Evolutionary conservation across 2,329 filamentous ascomycete genomes (phyloP), one percentile per base, ranked within the genome.

Genomic region (Zymoseptoria tritici): DNA sequence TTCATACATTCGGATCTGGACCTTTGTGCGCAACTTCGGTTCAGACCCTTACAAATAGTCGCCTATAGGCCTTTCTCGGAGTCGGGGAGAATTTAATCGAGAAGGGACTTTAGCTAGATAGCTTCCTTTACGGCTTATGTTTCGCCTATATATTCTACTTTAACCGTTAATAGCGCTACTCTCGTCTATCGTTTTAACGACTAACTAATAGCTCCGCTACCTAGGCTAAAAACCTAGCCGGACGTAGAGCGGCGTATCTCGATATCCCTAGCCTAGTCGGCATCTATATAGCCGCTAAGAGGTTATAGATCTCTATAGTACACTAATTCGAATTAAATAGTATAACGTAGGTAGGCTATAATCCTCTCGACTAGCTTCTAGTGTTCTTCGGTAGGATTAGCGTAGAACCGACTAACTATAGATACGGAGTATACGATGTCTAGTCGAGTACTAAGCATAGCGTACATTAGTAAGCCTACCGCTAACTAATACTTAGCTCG

Each of bases 111-210:
- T 22, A 67, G 61, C 67, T 62, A 69, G 3, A 69, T 59, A 9
- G 62, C 63, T 57, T 69, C 67, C 55, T 66, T 64, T 9, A 57
- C 63, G 3, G 65, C 67, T 36, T 68, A 26, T 4, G 56, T 60
- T 46, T 61, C 20, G 1, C 52, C 67, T n/a, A 67, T 61, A 52
- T 61, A 68, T 59, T 69, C 66, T 19, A 66, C 67, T 61, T 70
- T 64, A 31, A 61, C 65, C 3, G 57, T 66, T 4, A 60, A 68
- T 1, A 66, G 42, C 4, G 67, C 62, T 16, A 67, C 64, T 0
- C 51, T 64, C n/a, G 42, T 19, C 42, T 69, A 61, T 53, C 64
- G 26, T 50, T 68, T 66, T 9, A 56, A 67, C 8, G 31, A 63
- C 68, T 56, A 71, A 13, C 52, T 56, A 19, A 71, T 22, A 22